These are phyloP conservation scores for Leptographium procerum DNA, from an alignment of 2,329 filamentous ascomycete species.

Conservation along the genomic window DNA sequence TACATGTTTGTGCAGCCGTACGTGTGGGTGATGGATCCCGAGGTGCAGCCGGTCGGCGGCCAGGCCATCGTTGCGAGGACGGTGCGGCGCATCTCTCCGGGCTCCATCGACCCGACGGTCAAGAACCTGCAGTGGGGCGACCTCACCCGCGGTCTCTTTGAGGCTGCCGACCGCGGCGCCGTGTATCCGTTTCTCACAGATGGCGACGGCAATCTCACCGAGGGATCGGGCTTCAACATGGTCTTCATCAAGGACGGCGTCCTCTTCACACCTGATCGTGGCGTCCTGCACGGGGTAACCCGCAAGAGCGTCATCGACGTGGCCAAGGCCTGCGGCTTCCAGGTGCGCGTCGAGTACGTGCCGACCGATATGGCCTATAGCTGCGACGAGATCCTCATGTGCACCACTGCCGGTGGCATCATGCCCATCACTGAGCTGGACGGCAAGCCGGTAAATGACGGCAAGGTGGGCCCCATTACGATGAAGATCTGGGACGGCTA, in stretches of 20 bases:
- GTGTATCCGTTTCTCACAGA: conserved; percentile 38
- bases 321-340: conserved; percentile 21
- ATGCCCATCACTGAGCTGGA: conserved; percentile 40
- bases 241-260: conserved; percentile 31
- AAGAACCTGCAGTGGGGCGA: conserved; percentile 43
- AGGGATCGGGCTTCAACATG: conserved; percentile 31
- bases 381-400: conserved; percentile 40
- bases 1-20: conserved; percentile 38
- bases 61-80: conserved; percentile 27
- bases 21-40: conserved; percentile 37
- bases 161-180: conserved; percentile 34
- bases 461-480: conserved; percentile 33
- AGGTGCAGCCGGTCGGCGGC: conserved; percentile 26
- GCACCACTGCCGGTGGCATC: conserved; percentile 39
- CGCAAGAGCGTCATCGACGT: conserved; percentile 35
- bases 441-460: conserved; percentile 26
- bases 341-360: conserved; percentile 27
- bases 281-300: conserved; percentile 36
- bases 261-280: conserved; percentile 33
- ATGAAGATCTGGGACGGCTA: conserved; percentile 38
- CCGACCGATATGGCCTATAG: conserved; percentile 28
- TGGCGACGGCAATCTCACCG: conserved; percentile 35
- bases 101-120: conserved; percentile 36
- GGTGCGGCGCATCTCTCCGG: conserved; percentile 23
- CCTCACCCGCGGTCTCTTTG: conserved; percentile 28